phyloP scores from a whole-genome alignment of 1,284 basidiomycete species.

The Microbotryomycetes sp. region DNA sequence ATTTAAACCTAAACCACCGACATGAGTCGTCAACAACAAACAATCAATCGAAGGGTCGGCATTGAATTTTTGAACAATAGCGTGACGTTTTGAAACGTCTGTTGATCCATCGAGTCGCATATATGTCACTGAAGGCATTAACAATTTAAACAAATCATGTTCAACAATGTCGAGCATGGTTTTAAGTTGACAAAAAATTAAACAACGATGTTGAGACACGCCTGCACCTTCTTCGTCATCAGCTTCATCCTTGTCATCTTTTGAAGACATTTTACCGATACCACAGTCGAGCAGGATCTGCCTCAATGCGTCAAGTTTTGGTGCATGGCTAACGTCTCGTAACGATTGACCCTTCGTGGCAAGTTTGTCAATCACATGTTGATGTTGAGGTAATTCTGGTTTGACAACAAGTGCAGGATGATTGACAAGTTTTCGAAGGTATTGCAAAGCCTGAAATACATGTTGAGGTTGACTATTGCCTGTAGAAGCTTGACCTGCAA shows the following conservation, averaged over 20 bases:
- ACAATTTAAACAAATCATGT: conserved; percentile 76
- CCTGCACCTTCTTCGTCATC: conserved; percentile 37
- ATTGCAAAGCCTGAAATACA: conserved; percentile 93
- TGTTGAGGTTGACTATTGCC: conserved; percentile 60
- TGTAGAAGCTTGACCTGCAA: conserved; percentile 57
- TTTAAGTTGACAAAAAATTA: conserved; percentile 99
- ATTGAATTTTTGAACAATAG: conserved; percentile 97
- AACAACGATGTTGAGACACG: conserved; percentile 75
- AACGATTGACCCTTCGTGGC: conserved; percentile 42
- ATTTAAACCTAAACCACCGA: conserved; percentile 92
- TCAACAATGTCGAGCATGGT: conserved; percentile 99
- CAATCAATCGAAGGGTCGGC: conserved; percentile 96
- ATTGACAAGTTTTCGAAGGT: conserved; percentile 95
- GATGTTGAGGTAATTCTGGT: conserved; percentile 54
- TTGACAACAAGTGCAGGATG: conserved; percentile 87
- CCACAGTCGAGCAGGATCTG: conserved; percentile 93
- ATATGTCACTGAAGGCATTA: conserved; percentile 94
- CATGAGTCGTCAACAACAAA: conserved; percentile 88
- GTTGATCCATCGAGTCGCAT: conserved; percentile 94
- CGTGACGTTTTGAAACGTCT: conserved; percentile 83
- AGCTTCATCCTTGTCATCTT: conserved; percentile 36
- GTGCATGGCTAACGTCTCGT: conserved; percentile 81
- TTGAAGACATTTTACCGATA: conserved; percentile 63
- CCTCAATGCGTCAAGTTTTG: conserved; percentile 82
- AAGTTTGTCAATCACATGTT: conserved; percentile 57